phyloP scores from a whole-genome alignment of 2,329 filamentous ascomycete genomes.

The Pestalotiopsis sp. region DNA sequence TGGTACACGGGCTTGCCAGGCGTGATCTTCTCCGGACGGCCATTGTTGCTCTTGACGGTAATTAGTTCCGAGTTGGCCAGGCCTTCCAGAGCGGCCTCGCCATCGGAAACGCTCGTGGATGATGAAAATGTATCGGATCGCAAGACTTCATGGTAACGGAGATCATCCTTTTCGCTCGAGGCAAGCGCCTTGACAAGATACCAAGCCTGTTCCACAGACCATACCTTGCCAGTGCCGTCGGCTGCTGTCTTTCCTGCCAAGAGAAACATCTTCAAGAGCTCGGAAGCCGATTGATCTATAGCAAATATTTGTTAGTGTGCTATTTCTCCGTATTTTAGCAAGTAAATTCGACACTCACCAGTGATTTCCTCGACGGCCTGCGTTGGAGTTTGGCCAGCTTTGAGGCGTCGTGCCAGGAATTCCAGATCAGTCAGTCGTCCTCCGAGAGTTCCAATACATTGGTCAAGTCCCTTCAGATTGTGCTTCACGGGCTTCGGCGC shows the following conservation, averaged over 20 bases:
- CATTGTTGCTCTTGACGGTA: slow-evolving; percentile 70
- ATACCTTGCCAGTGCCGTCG: slow-evolving; percentile 54
- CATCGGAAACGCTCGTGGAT: slow-evolving; percentile 57
- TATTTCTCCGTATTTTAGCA: background rate
- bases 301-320: background rate
- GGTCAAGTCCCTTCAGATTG: slow-evolving; percentile 73
- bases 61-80: slow-evolving; percentile 88
- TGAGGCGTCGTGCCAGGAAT: slow-evolving; percentile 87
- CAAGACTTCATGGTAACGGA: slow-evolving; percentile 86
- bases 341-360: background rate
- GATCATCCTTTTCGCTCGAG: slow-evolving; percentile 51
- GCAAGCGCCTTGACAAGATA: slow-evolving; percentile 80
- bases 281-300: slow-evolving; percentile 82
- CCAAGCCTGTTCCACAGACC: slow-evolving; percentile 90
- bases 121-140: slow-evolving; percentile 74
- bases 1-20: slow-evolving; percentile 86
- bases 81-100: slow-evolving; percentile 76
- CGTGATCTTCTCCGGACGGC: slow-evolving; percentile 76
- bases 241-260: slow-evolving; percentile 60
- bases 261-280: slow-evolving; percentile 93
- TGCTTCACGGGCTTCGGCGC: slow-evolving; percentile 28
- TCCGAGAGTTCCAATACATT: slow-evolving; percentile 79
- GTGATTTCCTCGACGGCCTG: slow-evolving; percentile 80
- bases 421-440: slow-evolving; percentile 95
- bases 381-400: slow-evolving; percentile 80